phyloP scores from a whole-genome alignment of 2,329 filamentous ascomycete species.

The Trichoderma oligosporum region DNA sequence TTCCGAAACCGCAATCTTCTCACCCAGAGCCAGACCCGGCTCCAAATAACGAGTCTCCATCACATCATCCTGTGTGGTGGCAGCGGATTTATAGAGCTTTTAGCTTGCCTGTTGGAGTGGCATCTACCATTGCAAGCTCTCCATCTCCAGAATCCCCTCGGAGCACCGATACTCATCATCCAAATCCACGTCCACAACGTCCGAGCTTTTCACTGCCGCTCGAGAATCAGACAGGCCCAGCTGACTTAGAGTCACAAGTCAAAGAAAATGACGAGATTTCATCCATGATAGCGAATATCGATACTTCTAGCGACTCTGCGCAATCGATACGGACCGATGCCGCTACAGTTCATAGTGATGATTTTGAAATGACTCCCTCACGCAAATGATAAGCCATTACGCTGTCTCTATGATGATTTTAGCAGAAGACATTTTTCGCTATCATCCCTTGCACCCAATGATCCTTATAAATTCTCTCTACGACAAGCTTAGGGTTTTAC shows the following conservation, averaged over 20 bases:
- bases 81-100: constrained; percentile 29
- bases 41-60: constrained; percentile 3
- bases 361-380: constrained; percentile 27
- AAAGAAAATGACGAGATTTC: not conserved
- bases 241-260: not conserved
- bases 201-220: not conserved
- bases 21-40: not conserved
- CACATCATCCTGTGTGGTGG: constrained; percentile 27
- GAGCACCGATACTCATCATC: not conserved
- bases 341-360: constrained; percentile 38
- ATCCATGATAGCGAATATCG: not conserved
- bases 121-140: constrained; percentile 35
- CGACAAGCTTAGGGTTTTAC: too few species aligned
- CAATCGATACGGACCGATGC: constrained; percentile 29
- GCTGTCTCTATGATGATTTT: not conserved
- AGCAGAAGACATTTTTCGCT: too few species aligned
- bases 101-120: constrained; percentile 32
- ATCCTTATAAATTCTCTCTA: too few species aligned
- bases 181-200: not conserved
- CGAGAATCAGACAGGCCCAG: not conserved
- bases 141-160: constrained; percentile 24
- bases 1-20: not conserved
- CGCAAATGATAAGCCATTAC: not conserved
- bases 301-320: constrained; percentile 7
- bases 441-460: too few species aligned